Conservation (phyloP, 768 basidiomycete species). For the Kwoniella dendrophila region DNA sequence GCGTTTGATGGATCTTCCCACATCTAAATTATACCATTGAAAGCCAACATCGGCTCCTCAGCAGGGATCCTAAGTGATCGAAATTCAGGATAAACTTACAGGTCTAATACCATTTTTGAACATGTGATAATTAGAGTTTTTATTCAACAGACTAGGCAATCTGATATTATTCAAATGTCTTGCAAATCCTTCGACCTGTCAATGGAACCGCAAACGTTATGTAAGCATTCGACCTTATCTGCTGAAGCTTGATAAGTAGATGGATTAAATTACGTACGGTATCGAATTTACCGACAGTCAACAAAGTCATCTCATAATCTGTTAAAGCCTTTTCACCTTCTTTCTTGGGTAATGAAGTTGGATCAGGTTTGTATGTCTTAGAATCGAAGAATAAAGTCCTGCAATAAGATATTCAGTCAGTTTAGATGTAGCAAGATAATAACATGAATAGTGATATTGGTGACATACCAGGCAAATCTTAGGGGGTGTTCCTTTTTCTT, state of each 20-base stretch:
- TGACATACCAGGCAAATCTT: slow-evolving; percentile 75
- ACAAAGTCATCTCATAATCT: slow-evolving; percentile 64
- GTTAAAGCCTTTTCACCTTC: slow-evolving; percentile 43
- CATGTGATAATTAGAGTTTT: slow-evolving; percentile 90
- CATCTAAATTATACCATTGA: slow-evolving; percentile 62
- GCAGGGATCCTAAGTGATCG: too few species aligned
- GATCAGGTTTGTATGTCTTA: slow-evolving; percentile 66
- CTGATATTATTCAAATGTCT: slow-evolving; percentile 51
- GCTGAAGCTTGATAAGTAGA: not conserved
- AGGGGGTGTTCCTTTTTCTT: slow-evolving; percentile 65
- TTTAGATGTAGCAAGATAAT: not conserved
- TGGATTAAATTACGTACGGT: slow-evolving; percentile 60
- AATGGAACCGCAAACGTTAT: not conserved
- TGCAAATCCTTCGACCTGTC: slow-evolving; percentile 49
- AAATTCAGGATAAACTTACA: slow-evolving; percentile 24
- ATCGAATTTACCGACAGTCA: slow-evolving; percentile 83
- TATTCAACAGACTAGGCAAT: slow-evolving; percentile 75
- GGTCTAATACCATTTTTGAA: slow-evolving; percentile 66
- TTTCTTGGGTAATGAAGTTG: slow-evolving; percentile 60
- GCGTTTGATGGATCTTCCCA: slow-evolving; percentile 95
- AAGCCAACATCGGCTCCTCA: too few species aligned
- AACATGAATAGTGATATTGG: not conserved
- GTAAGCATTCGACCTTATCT: not conserved
- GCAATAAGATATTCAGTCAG: slow-evolving; percentile 8
- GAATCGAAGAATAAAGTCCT: slow-evolving; percentile 92